A percentile compares a stretch with the other conserved stretches of the same genome.
Conservation (phyloP, 2,329 filamentous ascomycete species). For the Colletotrichum chrysophilum region DNA sequence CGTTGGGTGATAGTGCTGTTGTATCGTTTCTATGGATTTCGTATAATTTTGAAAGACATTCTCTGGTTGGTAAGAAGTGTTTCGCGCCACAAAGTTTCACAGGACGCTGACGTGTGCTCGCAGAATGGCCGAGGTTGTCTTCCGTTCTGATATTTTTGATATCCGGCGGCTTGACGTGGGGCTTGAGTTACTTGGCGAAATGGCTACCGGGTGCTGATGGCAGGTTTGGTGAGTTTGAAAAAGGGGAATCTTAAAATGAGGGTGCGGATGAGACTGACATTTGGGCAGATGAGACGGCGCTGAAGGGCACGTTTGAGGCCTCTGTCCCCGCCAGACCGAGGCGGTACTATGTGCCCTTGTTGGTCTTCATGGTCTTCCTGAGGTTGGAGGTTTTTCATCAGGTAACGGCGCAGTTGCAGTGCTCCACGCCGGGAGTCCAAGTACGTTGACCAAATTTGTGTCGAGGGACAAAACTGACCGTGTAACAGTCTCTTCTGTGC, state of each 20-base stretch:
- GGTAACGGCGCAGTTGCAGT: slow-evolving; percentile 54
- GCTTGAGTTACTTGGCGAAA: slow-evolving; percentile 45
- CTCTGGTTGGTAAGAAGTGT: slow-evolving; percentile 49
- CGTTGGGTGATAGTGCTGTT: slow-evolving; percentile 40
- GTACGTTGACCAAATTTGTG: slow-evolving; percentile 29
- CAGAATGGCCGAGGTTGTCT: slow-evolving; percentile 56
- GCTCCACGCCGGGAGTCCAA: slow-evolving; percentile 54
- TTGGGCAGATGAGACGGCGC: slow-evolving; percentile 9
- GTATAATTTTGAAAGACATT: slow-evolving; percentile 51
- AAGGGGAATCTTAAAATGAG: neutral
- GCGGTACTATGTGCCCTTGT: slow-evolving; percentile 47
- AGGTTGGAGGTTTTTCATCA: slow-evolving; percentile 54
- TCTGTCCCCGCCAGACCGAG: slow-evolving; percentile 50
- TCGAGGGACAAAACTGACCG: neutral
- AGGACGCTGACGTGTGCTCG: neutral
- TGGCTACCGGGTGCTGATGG: slow-evolving; percentile 54
- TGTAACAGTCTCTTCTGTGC: slow-evolving; percentile 50
- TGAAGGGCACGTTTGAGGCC: slow-evolving; percentile 25
- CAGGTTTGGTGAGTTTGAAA: slow-evolving; percentile 41
- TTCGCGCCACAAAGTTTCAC: neutral
- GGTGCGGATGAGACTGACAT: neutral
- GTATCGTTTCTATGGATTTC: slow-evolving; percentile 54
- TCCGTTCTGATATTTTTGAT: slow-evolving; percentile 51
- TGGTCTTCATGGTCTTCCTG: slow-evolving; percentile 49
- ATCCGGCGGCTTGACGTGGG: slow-evolving; percentile 46